Percentiles rank a stretch among this genome's conserved stretches.
phyloP scores from a whole-genome alignment of 2,329 filamentous ascomycete species.

The Cadophora luteo-olivacea region DNA sequence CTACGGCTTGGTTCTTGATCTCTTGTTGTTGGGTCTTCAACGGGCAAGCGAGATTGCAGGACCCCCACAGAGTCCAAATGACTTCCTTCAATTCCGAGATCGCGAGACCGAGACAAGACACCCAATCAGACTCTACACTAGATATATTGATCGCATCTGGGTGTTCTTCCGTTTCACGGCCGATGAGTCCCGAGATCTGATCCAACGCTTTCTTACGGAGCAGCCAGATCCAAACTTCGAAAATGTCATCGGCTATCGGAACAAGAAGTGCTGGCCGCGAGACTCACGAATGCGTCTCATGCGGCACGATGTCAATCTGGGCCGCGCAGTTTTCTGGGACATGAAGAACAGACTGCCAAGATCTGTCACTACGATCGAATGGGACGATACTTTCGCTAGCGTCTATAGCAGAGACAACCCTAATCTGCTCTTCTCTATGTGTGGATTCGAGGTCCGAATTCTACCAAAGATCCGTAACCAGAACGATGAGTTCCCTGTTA shows the following conservation, averaged over 20 bases:
- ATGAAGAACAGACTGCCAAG: conserved; percentile 94
- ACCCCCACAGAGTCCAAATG: conserved; percentile 90
- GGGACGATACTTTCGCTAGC: conserved; percentile 98
- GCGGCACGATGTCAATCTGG: conserved; percentile 98
- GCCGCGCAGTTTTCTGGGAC: conserved; percentile 98
- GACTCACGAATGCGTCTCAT: conserved; percentile 98
- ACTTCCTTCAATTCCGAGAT: conserved; percentile 97
- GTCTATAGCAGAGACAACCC: conserved; percentile 99
- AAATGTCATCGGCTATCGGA: conserved; percentile 98
- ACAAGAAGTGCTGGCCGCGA: conserved; percentile 99
- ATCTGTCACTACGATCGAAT: conserved; percentile 96
- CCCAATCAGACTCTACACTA: conserved; percentile 95
- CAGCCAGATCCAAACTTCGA: conserved; percentile 99
- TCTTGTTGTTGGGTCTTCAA: conserved; percentile 89
- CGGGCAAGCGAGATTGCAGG: conserved; percentile 98
- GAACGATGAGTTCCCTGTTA: conserved; percentile 95
- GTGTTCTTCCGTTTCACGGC: conserved; percentile 94
- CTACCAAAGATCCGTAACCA: conserved; percentile 93
- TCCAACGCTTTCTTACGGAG: conserved; percentile 96
- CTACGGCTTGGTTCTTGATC: conserved; percentile 93
- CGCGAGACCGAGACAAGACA: conserved; percentile 90
- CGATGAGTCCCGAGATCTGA: conserved; percentile 93
- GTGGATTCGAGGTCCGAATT: conserved; percentile 95
- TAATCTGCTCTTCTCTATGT: conserved; percentile 97
- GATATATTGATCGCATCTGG: conserved; percentile 99